phyloP scores from a whole-genome alignment of 352 stramenopile species.

The Phytophthora vignae region DNA sequence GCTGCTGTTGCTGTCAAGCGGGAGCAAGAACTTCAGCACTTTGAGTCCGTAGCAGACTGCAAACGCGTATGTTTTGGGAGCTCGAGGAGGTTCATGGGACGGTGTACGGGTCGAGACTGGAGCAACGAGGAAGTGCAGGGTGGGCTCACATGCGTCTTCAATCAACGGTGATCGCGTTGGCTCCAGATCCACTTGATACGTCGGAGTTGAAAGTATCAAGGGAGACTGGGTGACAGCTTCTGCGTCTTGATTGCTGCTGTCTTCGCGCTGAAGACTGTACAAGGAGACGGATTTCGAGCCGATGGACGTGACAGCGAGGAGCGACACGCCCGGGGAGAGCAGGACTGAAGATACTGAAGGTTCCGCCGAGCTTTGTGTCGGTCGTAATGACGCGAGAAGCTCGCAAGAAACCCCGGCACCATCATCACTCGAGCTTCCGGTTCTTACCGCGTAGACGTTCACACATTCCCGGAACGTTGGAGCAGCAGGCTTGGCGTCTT shows the following conservation, averaged over 20 bases:
- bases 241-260: background rate
- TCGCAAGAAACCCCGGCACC: conserved; percentile 2
- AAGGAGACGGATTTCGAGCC: conserved; percentile 11
- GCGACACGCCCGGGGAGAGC: conserved; percentile 37
- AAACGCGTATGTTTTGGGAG: conserved; percentile 40
- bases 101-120: conserved; percentile 8
- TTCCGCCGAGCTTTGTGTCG: conserved; percentile 10
- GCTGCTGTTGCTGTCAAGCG: background rate
- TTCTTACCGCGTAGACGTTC: conserved; percentile 26
- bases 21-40: conserved; percentile 47
- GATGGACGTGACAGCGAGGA: conserved; percentile 32
- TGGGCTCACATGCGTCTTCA: conserved; percentile 1
- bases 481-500: conserved; percentile 6
- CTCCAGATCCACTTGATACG: conserved; percentile 29
- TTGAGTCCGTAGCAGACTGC: conserved; percentile 42
- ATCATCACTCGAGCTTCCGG: background rate
- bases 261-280: conserved; percentile 9
- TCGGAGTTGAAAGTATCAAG: conserved; percentile 4
- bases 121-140: conserved; percentile 36
- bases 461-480: conserved; percentile 23
- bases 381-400: conserved; percentile 17
- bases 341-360: conserved; percentile 14
- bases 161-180: conserved; percentile 14
- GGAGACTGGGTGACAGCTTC: background rate
- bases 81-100: background rate